Conservation (phyloP, 768 basidiomycete species). For the Rhizopogon salebrosus region DNA sequence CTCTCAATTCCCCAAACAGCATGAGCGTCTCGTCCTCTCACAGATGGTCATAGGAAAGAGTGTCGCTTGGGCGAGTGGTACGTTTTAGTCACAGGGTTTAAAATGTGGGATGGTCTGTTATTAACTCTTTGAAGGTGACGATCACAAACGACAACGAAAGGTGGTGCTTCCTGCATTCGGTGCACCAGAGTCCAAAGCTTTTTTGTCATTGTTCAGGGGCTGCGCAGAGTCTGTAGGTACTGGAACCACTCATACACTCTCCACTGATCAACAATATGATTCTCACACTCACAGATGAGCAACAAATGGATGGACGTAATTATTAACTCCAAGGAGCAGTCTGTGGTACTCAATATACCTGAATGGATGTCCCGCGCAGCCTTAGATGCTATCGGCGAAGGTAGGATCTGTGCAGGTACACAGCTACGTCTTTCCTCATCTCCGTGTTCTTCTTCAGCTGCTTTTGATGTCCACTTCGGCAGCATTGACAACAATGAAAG, state of each 20-base stretch:
- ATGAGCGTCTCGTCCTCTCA: slow-evolving; percentile 4
- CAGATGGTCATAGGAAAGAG: slow-evolving; percentile 19
- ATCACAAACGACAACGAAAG: slow-evolving; percentile 44
- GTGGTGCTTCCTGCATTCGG: slow-evolving; percentile 52
- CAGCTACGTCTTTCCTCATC: not conserved
- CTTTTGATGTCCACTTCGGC: slow-evolving; percentile 46
- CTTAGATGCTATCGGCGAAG: slow-evolving; percentile 47
- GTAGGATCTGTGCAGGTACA: slow-evolving; percentile 16
- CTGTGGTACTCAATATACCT: slow-evolving; percentile 19
- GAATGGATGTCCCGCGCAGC: slow-evolving; percentile 37
- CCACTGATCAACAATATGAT: not conserved
- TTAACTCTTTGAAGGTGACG: slow-evolving; percentile 13
- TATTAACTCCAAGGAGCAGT: not conserved
- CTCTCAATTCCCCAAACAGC: not conserved
- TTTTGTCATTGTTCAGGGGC: slow-evolving; percentile 43
- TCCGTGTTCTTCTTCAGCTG: slow-evolving; percentile 29
- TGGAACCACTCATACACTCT: not conserved
- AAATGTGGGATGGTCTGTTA: not conserved
- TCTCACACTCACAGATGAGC: slow-evolving; percentile 16
- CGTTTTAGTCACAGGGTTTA: not conserved
- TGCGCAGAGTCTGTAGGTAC: slow-evolving; percentile 22
- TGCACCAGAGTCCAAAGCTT: slow-evolving; percentile 42
- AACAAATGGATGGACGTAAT: slow-evolving; percentile 20
- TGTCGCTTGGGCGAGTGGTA: slow-evolving; percentile 33
- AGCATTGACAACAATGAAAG: slow-evolving; percentile 23